Base-by-base conservation (phyloP, 2,329 filamentous ascomycete genomes). In the Colletotrichum sp. region DNA sequence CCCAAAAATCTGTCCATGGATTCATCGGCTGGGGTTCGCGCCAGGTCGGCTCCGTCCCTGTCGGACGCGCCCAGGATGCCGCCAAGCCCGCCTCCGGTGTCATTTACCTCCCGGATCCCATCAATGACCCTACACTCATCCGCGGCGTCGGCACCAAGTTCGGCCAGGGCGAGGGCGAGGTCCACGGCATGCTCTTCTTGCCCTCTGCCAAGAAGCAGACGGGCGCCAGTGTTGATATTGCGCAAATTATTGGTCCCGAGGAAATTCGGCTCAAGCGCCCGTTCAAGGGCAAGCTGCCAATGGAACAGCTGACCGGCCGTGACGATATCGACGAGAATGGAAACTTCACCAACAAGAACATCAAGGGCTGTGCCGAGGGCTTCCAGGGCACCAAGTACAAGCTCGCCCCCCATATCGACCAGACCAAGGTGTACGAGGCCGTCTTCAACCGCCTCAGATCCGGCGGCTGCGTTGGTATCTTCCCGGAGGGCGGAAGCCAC, bases 401-500 rank as follows among this genome's bases (percentile, higher is more conserved):
- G 86, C 89, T 96, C 60, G 96, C 96, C 4, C 96, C 96, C 5
- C 96, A 98, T 82, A 96, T 98, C 57, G 96, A 99, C 83, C 96
- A 99, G 87, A 96, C 94, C 34, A 92, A 95, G 80, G 96, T 99
- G 32, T 99, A 99, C 86, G 93, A 98, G 83, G 95, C 95, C 24
- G 96, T 99, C 18, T 98, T 98, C 85, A 91, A 93, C 78, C 92
- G 95, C 34, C 90, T 99, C 39, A 93, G 93, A 79, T 90, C 91
- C 52, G 96, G 95, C 63, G 96, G 96, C 21, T 98, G 96, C 82
- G 95, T 99, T 71, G 97, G 96, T 78, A 98, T 99, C 82, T 99
- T 99, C 84, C 96, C 96, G 3, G 96, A 99, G 86, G 96, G 96
- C 79, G 96, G 96, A 81, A 98, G 96, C 83, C 96, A 99, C 85